Percentiles rank a stretch among this genome's conserved stretches.
Conservation (phyloP, 2,329 filamentous ascomycete genomes). For the Myriosclerotinia duriaeana region DNA sequence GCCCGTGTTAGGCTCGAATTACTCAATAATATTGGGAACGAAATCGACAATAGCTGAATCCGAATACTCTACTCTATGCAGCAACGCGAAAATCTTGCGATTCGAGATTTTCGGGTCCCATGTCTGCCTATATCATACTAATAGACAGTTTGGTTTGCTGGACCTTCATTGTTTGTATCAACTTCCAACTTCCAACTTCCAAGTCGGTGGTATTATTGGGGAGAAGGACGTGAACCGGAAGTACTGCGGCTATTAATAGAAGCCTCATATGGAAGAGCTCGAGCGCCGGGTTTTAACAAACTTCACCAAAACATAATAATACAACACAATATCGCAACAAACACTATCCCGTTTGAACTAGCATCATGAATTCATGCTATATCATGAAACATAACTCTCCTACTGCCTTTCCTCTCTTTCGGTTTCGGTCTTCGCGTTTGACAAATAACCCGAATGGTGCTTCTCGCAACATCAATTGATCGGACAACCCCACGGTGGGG, state of each 20-base stretch:
- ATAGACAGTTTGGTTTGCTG: not conserved
- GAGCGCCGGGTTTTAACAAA: not conserved
- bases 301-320: not conserved
- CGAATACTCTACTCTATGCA: not conserved
- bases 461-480: constrained; percentile 3
- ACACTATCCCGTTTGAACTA: too few relatives aligned
- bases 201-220: not conserved
- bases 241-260: not conserved
- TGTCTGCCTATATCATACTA: not conserved
- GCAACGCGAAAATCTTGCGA: not conserved
- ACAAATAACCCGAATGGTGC: not conserved
- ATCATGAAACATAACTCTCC: not conserved
- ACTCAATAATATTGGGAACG: not conserved
- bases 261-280: not conserved
- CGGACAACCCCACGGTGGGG: constrained; percentile 18
- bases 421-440: constrained; percentile 20
- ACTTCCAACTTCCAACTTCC: not conserved
- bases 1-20: not conserved
- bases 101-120: not conserved
- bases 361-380: not conserved
- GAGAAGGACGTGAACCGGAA: not conserved
- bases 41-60: too few relatives aligned
- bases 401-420: not conserved
- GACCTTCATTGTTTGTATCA: not conserved
- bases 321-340: not conserved